Conservation (phyloP, 352 stramenopile genomes). For the Phytophthora macrochlamydospora region DNA sequence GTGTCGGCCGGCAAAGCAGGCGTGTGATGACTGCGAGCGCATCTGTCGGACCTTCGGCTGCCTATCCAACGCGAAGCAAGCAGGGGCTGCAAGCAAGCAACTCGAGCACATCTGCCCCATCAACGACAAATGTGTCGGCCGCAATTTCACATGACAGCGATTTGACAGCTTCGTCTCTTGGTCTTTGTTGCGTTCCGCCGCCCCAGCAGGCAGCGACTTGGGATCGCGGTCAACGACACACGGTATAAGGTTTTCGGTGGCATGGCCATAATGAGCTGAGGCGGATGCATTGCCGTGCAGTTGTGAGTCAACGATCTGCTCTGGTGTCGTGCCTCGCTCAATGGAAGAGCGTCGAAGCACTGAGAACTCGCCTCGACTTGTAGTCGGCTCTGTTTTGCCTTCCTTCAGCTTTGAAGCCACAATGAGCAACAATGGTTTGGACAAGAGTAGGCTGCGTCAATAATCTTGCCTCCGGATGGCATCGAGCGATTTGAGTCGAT, state of each 20-base stretch:
- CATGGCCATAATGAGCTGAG: constrained; percentile 12
- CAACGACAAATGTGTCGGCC: not conserved
- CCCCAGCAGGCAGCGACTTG: constrained; percentile 15
- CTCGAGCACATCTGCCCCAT: not conserved
- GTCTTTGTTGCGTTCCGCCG: constrained; percentile 13
- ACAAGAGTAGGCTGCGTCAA: not conserved
- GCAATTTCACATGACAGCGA: not conserved
- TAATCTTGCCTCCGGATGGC: constrained; percentile 1
- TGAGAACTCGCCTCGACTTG: too few relatives aligned
- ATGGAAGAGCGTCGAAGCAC: not conserved
- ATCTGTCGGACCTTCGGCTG: constrained; percentile 21
- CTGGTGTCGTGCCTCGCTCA: not conserved
- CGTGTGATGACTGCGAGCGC: constrained; percentile 24
- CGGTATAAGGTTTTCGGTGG: constrained; percentile 36
- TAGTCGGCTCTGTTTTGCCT: too few relatives aligned
- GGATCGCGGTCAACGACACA: not conserved
- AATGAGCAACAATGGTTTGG: too few relatives aligned
- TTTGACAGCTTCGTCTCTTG: constrained; percentile 15
- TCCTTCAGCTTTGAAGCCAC: too few relatives aligned
- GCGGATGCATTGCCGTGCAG: not conserved
- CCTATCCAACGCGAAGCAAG: constrained; percentile 17
- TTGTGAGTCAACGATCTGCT: not conserved
- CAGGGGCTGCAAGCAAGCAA: not conserved
- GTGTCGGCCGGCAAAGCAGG: not conserved
- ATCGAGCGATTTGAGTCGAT: constrained; percentile 7